Evolutionary conservation across 148 eudicot species (phyloP).

Genomic region (Chenopodium formosanum): DNA sequence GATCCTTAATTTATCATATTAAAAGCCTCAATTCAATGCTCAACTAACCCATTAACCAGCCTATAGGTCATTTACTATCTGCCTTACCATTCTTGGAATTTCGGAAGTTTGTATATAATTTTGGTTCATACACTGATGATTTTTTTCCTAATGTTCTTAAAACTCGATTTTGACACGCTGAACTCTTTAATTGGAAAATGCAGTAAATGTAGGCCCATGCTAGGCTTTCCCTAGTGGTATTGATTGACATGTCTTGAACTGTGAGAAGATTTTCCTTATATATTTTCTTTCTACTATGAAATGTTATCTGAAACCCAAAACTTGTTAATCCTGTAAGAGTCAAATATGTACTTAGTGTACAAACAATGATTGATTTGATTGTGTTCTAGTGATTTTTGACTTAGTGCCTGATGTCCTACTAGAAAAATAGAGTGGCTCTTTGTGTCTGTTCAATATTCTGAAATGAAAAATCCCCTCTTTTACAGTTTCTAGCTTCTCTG

Average conservation of each 20-base stretch:
- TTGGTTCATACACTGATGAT: neutral
- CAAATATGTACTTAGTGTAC: neutral
- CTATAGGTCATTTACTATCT: neutral
- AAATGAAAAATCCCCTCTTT: neutral
- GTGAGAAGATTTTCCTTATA: neutral
- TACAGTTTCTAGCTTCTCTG: neutral
- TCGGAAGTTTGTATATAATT: neutral
- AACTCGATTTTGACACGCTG: neutral
- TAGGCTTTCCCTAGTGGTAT: neutral
- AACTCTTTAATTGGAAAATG: neutral
- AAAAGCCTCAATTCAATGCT: neutral
- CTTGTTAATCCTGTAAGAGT: neutral
- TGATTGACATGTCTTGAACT: neutral
- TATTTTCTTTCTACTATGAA: neutral
- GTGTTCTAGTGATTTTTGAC: neutral
- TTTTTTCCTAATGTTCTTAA: neutral
- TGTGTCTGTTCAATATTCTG: neutral
- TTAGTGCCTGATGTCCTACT: conserved; percentile 5
- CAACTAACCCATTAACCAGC: neutral
- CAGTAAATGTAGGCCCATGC: neutral
- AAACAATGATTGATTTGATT: conserved; percentile 1
- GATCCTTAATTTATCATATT: neutral
- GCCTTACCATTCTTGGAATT: neutral
- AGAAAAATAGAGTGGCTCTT: neutral
- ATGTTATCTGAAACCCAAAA: neutral